These are phyloP conservation scores for Rhizopogon sp. DNA, from an alignment of 768 basidiomycete species.

Conservation along the genomic window DNA sequence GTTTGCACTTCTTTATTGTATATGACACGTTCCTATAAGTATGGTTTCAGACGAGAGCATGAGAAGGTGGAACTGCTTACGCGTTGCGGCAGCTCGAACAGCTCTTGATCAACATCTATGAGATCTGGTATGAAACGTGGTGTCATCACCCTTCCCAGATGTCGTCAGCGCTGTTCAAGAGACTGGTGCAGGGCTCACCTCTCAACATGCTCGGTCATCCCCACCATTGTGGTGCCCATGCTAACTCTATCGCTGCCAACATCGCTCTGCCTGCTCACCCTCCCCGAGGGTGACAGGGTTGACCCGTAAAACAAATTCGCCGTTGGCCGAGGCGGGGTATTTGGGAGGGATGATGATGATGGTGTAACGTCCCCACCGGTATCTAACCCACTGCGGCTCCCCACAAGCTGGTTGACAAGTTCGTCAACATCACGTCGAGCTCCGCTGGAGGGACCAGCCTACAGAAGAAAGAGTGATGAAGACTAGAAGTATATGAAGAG, in stretches of 20 bases:
- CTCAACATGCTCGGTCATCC: slow-evolving; percentile 63
- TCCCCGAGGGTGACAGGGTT: slow-evolving; percentile 45
- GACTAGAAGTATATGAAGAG: slow-evolving; percentile 2
- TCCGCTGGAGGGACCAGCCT: slow-evolving; percentile 38
- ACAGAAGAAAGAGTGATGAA: not conserved
- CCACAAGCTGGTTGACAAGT: slow-evolving; percentile 57
- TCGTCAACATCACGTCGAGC: slow-evolving; percentile 63
- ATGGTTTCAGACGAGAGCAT: not conserved
- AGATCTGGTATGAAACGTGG: slow-evolving; percentile 69
- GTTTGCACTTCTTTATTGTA: slow-evolving; percentile 89
- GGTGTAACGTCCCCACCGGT: slow-evolving; percentile 63
- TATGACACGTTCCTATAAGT: slow-evolving; percentile 62
- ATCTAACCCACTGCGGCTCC: slow-evolving; percentile 43
- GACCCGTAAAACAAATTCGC: slow-evolving; percentile 31
- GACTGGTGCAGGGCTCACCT: slow-evolving; percentile 39
- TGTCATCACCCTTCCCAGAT: slow-evolving; percentile 47
- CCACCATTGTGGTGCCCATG: slow-evolving; percentile 40
- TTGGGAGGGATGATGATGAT: slow-evolving; percentile 60
- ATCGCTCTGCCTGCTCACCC: slow-evolving; percentile 70
- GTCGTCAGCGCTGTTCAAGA: not conserved
- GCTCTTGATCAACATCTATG: slow-evolving; percentile 85
- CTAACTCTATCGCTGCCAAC: slow-evolving; percentile 43
- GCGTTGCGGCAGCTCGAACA: slow-evolving; percentile 87
- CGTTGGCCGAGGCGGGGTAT: slow-evolving; percentile 53
- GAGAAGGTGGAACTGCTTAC: slow-evolving; percentile 33